These are phyloP conservation scores for Orbilia brochopaga DNA, from an alignment of 2,329 filamentous ascomycete species.

Conservation along the genomic window DNA sequence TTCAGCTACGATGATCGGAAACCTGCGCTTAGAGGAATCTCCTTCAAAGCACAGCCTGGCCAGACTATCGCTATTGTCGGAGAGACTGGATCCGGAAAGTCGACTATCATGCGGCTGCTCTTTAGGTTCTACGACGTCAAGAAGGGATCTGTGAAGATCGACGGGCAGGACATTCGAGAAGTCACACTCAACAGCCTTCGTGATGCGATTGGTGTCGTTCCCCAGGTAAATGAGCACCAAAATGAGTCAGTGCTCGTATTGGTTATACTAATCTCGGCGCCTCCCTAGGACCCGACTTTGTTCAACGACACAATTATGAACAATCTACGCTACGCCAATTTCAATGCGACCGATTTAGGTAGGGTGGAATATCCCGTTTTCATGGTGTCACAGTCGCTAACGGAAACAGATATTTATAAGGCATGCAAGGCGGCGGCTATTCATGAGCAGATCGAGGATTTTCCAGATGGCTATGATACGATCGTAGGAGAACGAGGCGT, in stretches of 20 bases:
- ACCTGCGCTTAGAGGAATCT: slow-evolving; percentile 62
- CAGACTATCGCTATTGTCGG: slow-evolving; percentile 68
- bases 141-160: slow-evolving; percentile 64
- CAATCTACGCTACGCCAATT: slow-evolving; percentile 69
- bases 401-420: slow-evolving; percentile 62
- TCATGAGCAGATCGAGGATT: slow-evolving; percentile 68
- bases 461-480: slow-evolving; percentile 64
- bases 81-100: slow-evolving; percentile 69
- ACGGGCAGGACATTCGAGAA: slow-evolving; percentile 67
- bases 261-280: not conserved
- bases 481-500: slow-evolving; percentile 62
- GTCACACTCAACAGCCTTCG: slow-evolving; percentile 67
- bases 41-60: slow-evolving; percentile 62
- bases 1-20: slow-evolving; percentile 66
- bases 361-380: slow-evolving; percentile 17
- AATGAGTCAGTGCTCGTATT: not conserved
- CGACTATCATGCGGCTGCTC: slow-evolving; percentile 67
- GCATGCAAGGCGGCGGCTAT: slow-evolving; percentile 69
- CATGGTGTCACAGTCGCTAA: slow-evolving; percentile 11
- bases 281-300: slow-evolving; percentile 65
- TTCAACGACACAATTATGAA: slow-evolving; percentile 71
- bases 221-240: slow-evolving; percentile 56
- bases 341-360: slow-evolving; percentile 65
- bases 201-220: slow-evolving; percentile 68
- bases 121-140: slow-evolving; percentile 68